Conservation (phyloP, 352 stramenopile species). For the Phytophthora capsici region DNA sequence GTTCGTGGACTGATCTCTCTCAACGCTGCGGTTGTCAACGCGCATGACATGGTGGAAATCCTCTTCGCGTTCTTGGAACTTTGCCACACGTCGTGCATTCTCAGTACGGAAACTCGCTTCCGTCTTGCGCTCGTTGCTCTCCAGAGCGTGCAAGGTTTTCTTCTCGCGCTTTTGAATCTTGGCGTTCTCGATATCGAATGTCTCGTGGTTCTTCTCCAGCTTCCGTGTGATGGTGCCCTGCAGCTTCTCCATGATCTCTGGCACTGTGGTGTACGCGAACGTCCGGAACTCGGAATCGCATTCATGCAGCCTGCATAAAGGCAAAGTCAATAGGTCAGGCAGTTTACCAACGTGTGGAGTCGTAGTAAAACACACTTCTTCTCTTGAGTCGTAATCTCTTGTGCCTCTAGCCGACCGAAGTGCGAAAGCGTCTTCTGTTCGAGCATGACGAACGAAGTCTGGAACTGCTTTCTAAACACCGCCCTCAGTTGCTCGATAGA, state of each 20-base stretch:
- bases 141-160: slow-evolving; percentile 81
- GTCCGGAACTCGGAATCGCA: slow-evolving; percentile 58
- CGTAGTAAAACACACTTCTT: slow-evolving; percentile 38
- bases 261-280: slow-evolving; percentile 89
- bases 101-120: slow-evolving; percentile 75
- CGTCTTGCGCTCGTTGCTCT: slow-evolving; percentile 68
- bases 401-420: slow-evolving; percentile 61
- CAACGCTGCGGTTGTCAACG: slow-evolving; percentile 63
- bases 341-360: background rate
- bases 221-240: slow-evolving; percentile 89
- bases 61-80: slow-evolving; percentile 71
- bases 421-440: slow-evolving; percentile 68
- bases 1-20: slow-evolving; percentile 52
- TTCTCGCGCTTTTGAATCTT: slow-evolving; percentile 92
- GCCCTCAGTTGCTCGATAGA: slow-evolving; percentile 57
- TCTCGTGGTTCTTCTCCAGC: slow-evolving; percentile 91
- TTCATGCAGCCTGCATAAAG: slow-evolving; percentile 48
- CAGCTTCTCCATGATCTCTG: slow-evolving; percentile 87
- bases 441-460: slow-evolving; percentile 53
- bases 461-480: slow-evolving; percentile 56
- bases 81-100: slow-evolving; percentile 54
- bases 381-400: slow-evolving; percentile 58
- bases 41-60: slow-evolving; percentile 73
- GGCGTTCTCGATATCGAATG: slow-evolving; percentile 93
- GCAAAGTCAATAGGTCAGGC: background rate